Conservation (phyloP, 139 green algal genomes). For the Astrephomene gubernaculifera region DNA sequence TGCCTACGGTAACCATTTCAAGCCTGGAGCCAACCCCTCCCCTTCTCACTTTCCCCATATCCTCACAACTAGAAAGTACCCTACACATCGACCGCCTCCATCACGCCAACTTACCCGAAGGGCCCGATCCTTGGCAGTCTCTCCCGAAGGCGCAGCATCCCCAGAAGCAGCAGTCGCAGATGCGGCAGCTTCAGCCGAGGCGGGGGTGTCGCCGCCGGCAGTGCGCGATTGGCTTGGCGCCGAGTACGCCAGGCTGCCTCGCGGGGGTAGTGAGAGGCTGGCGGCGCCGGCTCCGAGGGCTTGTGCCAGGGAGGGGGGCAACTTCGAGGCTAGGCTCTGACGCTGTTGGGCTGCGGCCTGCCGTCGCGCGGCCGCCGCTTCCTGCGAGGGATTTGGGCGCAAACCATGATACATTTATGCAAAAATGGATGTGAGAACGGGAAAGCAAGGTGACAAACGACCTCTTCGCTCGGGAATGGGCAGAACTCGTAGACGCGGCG, state of each 20-base stretch:
- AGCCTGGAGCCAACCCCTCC: too few relatives aligned
- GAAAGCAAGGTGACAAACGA: too few relatives aligned
- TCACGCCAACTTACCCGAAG: constrained; percentile 20
- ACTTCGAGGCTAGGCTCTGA: constrained; percentile 13
- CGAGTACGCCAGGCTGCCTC: background rate
- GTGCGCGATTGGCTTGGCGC: background rate
- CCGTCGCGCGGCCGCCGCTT: background rate
- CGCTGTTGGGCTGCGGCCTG: constrained; percentile 27
- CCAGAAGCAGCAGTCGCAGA: background rate
- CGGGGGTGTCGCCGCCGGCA: background rate
- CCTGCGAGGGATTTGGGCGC: too few relatives aligned
- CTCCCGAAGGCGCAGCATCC: background rate
- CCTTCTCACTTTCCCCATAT: too few relatives aligned
- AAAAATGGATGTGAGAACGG: too few relatives aligned
- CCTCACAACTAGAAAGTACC: too few relatives aligned
- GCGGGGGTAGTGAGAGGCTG: background rate
- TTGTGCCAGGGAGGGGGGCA: constrained; percentile 17
- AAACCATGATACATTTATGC: too few relatives aligned
- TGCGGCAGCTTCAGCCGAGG: background rate
- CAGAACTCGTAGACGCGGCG: too few relatives aligned
- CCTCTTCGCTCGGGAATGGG: too few relatives aligned
- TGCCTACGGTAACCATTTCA: too few relatives aligned
- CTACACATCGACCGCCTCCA: background rate
- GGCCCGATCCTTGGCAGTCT: constrained; percentile 31
- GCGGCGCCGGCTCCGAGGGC: background rate